phyloP scores from a whole-genome alignment of 768 basidiomycete species.

The Trametes elegans region DNA sequence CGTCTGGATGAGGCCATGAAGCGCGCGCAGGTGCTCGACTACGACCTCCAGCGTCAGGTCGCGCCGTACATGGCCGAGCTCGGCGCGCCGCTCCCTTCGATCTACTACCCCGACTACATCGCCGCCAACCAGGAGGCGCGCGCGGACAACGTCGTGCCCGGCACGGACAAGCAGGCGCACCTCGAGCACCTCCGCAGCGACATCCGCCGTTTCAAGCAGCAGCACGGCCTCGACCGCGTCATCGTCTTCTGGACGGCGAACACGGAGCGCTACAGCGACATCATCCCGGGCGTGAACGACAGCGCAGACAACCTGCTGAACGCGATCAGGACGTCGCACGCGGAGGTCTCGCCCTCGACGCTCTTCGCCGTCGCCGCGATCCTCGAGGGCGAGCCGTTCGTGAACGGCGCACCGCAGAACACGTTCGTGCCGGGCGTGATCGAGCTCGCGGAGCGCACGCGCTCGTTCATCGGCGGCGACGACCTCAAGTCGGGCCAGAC shows the following conservation, averaged over 20 bases:
- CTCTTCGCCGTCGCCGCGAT: conserved; percentile 95
- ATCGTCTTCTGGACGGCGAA: conserved; percentile 99
- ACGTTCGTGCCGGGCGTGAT: conserved; percentile 97
- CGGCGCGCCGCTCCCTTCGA: conserved; percentile 84
- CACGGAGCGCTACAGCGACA: conserved; percentile 95
- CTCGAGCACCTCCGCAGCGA: conserved; percentile 91
- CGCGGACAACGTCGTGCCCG: conserved; percentile 90
- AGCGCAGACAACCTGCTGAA: conserved; percentile 84
- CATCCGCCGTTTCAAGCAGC: conserved; percentile 88
- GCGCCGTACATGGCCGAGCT: conserved; percentile 79
- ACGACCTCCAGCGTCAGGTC: conserved; percentile 95
- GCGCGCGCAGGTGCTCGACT: conserved; percentile 91
- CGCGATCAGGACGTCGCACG: conserved; percentile 81
- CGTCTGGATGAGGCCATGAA: conserved; percentile 90
- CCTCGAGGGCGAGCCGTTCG: conserved; percentile 91
- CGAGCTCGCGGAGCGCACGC: conserved; percentile 82
- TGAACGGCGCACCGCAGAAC: conserved; percentile 99
- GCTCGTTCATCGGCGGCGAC: conserved; percentile 95
- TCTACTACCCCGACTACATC: conserved; percentile 98
- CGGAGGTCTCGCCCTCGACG: conserved; percentile 95
- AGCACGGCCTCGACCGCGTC: conserved; percentile 80
- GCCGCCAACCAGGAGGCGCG: conserved; percentile 97
- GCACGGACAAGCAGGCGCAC: conserved; percentile 84
- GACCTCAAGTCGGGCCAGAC: conserved; percentile 99
- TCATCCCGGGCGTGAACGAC: conserved; percentile 94